Evolutionary conservation across 1,284 basidiomycete species (phyloP).

Genomic region (Pseudomicrostroma phylloplanum): DNA sequence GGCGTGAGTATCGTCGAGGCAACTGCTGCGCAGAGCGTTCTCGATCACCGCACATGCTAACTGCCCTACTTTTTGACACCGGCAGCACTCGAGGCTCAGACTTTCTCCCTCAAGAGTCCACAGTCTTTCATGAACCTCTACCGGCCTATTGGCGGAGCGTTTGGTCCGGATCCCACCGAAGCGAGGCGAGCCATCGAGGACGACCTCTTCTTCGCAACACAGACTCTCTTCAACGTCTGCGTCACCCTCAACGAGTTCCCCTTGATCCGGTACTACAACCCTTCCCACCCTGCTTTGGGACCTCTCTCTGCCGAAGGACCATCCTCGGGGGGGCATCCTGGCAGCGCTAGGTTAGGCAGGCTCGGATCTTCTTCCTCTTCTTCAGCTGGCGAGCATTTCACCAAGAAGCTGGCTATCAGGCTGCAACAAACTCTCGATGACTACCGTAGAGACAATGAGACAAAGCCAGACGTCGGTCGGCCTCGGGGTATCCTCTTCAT

Average conservation of each 20-base stretch:
- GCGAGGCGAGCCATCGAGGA: slow-evolving; percentile 37
- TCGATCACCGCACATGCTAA: slow-evolving; percentile 5
- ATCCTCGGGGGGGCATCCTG: slow-evolving; percentile 23
- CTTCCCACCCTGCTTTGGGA: slow-evolving; percentile 74
- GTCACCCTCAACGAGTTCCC: slow-evolving; percentile 89
- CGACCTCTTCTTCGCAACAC: slow-evolving; percentile 41
- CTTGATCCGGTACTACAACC: slow-evolving; percentile 86
- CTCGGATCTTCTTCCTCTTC: slow-evolving; percentile 19
- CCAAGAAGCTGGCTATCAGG: slow-evolving; percentile 41
- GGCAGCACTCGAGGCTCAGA: slow-evolving; percentile 27
- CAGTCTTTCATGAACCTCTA: slow-evolving; percentile 30
- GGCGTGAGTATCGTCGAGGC: slow-evolving; percentile 21
- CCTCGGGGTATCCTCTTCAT: slow-evolving; percentile 80
- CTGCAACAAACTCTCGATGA: slow-evolving; percentile 33
- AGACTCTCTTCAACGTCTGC: slow-evolving; percentile 63
- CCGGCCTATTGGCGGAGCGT: slow-evolving; percentile 55
- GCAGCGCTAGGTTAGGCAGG: slow-evolving; percentile 32
- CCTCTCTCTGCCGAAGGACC: slow-evolving; percentile 52
- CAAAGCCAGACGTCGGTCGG: slow-evolving; percentile 62
- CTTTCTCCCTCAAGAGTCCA: slow-evolving; percentile 42
- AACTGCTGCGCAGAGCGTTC: not conserved
- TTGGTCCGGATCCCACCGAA: slow-evolving; percentile 33
- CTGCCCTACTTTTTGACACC: not conserved
- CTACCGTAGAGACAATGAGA: slow-evolving; percentile 50
- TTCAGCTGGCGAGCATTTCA: slow-evolving; percentile 30